phyloP scores from a whole-genome alignment of 192 early-diverging fungal species.

The Backusella sp. region DNA sequence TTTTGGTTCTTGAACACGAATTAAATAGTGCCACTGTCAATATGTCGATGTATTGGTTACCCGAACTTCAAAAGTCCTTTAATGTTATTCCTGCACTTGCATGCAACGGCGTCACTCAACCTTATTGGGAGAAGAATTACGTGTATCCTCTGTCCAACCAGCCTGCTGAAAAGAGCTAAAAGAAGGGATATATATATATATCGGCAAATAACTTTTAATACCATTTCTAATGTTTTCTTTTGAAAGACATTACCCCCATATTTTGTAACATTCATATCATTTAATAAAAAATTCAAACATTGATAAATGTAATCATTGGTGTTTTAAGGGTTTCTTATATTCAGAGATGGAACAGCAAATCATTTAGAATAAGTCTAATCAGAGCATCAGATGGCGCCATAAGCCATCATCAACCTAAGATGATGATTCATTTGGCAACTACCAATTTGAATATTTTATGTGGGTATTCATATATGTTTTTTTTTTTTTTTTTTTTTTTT shows the following conservation, averaged over 20 bases:
- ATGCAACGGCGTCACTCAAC: conserved; percentile 35
- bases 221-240: background rate
- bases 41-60: conserved; percentile 44
- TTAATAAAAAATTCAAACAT: background rate
- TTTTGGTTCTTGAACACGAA: conserved; percentile 42
- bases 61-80: conserved; percentile 35
- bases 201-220: background rate
- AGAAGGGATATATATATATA: background rate
- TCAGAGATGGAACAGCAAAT: background rate
- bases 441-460: background rate
- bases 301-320: background rate
- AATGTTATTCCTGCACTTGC: conserved; percentile 31
- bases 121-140: conserved; percentile 38
- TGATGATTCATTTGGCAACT: background rate
- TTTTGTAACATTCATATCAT: background rate
- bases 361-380: too few species aligned
- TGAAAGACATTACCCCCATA: background rate
- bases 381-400: background rate
- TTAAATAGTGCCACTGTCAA: conserved; percentile 38
- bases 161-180: background rate
- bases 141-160: background rate
- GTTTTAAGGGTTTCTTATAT: background rate
- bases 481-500: too few species aligned
- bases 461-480: background rate
- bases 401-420: background rate